Evolutionary conservation across 257 asterid species (phyloP).

Genomic region (Dorcoceras hygrometricum): DNA sequence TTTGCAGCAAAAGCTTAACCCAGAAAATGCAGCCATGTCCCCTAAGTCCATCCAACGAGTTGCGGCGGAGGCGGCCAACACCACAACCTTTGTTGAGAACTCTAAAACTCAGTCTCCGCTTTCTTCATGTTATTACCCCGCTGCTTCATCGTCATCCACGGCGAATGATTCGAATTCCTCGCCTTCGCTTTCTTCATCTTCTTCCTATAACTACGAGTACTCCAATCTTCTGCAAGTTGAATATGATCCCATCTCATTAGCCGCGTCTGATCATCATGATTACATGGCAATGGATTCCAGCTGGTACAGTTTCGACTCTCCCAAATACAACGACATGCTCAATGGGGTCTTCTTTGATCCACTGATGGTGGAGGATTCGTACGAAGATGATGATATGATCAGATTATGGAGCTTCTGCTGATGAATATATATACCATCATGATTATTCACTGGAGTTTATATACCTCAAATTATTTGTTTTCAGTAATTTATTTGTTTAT

Average conservation of each 20-base stretch:
- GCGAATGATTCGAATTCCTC: not conserved
- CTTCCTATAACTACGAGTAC: constrained; percentile 1
- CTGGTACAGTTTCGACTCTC: constrained; percentile 76
- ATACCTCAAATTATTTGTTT: not conserved
- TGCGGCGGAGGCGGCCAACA: constrained; percentile 43
- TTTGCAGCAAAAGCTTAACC: constrained; percentile 1
- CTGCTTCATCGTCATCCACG: constrained; percentile 16
- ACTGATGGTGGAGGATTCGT: constrained; percentile 33
- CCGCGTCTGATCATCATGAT: constrained; percentile 10
- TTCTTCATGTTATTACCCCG: constrained; percentile 24
- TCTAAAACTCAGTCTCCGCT: constrained; percentile 17
- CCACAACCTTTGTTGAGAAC: constrained; percentile 1
- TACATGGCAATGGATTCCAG: constrained; percentile 18
- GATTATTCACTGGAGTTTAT: not conserved
- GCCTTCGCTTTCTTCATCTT: constrained; percentile 17
- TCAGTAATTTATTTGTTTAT: constrained; percentile 24
- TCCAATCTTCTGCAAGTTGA: constrained; percentile 23
- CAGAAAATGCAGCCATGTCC: constrained; percentile 31
- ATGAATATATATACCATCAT: constrained; percentile 3
- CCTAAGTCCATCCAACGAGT: constrained; percentile 77
- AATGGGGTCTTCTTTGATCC: constrained; percentile 63
- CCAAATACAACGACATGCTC: constrained; percentile 63
- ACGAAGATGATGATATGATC: constrained; percentile 59
- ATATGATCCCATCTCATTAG: constrained; percentile 26
- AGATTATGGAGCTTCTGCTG: constrained; percentile 80